phyloP scores from a whole-genome alignment of 1,284 basidiomycete genomes.

The Trametes sp. region DNA sequence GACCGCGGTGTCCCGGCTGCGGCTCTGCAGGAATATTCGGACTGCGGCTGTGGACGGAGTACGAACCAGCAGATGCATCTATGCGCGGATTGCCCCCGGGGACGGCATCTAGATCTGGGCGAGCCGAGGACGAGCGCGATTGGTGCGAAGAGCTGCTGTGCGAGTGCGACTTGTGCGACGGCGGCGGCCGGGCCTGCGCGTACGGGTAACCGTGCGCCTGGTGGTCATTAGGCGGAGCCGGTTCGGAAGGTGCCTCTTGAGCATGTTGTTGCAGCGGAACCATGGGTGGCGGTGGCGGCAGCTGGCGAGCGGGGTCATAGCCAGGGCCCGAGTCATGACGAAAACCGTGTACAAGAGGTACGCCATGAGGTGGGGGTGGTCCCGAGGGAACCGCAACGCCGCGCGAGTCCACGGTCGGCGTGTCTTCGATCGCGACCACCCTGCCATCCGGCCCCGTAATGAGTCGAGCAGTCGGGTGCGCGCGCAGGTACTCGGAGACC shows the following conservation, averaged over 20 bases:
- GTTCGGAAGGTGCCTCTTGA: conserved; percentile 48
- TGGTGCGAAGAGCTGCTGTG: conserved; percentile 53
- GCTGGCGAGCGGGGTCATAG: conserved; percentile 52
- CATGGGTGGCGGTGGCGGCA: conserved; percentile 56
- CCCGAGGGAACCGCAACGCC: conserved; percentile 33
- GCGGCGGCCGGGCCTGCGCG: conserved; percentile 45
- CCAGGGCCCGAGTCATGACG: conserved; percentile 47
- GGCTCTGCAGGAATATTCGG: conserved; percentile 36
- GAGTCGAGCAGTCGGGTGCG: conserved; percentile 53
- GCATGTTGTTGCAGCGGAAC: conserved; percentile 42
- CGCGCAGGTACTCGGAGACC: conserved; percentile 53
- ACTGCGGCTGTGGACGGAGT: conserved; percentile 37
- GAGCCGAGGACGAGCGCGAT: conserved; percentile 40
- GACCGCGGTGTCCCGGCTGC: conserved; percentile 29
- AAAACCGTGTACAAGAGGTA: conserved; percentile 42
- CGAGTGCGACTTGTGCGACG: conserved; percentile 47
- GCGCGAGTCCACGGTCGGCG: conserved; percentile 46
- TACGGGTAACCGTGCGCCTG: conserved; percentile 51
- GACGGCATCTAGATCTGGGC: conserved; percentile 35
- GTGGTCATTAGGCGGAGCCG: conserved; percentile 39
- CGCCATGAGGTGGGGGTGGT: conserved; percentile 50
- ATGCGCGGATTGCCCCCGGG: conserved; percentile 30
- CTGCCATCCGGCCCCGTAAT: conserved; percentile 54
- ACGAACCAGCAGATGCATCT: conserved; percentile 37
- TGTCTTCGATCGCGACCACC: conserved; percentile 54